phyloP scores from a whole-genome alignment of 441 rosid genomes.

The Eutrema salsugineum region DNA sequence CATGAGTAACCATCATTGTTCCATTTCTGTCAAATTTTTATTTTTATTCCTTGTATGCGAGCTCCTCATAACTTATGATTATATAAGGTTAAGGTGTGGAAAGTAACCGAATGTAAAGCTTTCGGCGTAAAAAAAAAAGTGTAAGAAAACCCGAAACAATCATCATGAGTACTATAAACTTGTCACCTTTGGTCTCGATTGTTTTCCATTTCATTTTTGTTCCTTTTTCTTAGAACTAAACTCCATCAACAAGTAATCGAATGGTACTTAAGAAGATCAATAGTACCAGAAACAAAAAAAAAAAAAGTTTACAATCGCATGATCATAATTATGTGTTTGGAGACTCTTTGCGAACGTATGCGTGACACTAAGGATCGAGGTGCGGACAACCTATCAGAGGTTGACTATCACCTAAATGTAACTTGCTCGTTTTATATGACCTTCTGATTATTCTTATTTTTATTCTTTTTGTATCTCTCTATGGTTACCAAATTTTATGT shows the following conservation, averaged over 20 bases:
- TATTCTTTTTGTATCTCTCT: too few relatives aligned
- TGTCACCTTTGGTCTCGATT: constrained; percentile 5
- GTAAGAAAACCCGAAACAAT: neutral
- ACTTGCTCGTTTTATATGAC: too few relatives aligned
- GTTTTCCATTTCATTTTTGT: neutral
- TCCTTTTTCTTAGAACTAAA: neutral
- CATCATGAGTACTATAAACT: neutral
- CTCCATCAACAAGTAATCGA: neutral
- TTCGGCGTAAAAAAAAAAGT: constrained; percentile 26
- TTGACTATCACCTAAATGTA: neutral
- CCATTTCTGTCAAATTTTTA: neutral
- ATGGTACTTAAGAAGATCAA: neutral
- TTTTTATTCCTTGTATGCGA: neutral
- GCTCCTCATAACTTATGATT: constrained; percentile 5
- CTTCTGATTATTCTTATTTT: too few relatives aligned
- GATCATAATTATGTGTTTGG: neutral
- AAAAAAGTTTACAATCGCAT: neutral
- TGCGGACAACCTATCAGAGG: neutral
- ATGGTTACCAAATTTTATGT: too few relatives aligned
- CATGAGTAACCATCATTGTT: constrained; percentile 20
- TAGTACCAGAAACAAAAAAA: too few relatives aligned
- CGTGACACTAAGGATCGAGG: neutral
- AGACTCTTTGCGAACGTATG: constrained; percentile 1
- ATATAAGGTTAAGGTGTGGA: constrained; percentile 21
- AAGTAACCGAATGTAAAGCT: constrained; percentile 13